A percentile compares a stretch with the other conserved stretches of the same genome.
Conservation (phyloP, 805 yeast species). For the Wickerhamomyces silvicola region DNA sequence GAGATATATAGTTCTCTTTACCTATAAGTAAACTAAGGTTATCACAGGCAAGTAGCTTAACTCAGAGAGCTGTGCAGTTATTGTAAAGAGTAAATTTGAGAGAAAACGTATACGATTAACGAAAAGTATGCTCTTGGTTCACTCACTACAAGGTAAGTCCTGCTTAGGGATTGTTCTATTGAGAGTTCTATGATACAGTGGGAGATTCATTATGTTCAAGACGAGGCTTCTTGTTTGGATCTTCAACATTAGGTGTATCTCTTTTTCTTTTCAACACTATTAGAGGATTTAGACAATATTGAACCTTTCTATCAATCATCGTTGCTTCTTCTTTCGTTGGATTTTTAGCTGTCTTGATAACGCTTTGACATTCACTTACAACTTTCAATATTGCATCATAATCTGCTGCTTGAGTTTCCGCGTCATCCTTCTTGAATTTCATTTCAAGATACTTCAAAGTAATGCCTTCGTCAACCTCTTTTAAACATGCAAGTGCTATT, state of each 20-base stretch:
- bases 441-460: constrained; percentile 60
- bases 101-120: too few species aligned
- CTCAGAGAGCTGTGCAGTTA: too few species aligned
- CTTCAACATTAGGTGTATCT: constrained; percentile 22
- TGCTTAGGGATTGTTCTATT: not conserved
- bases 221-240: constrained; percentile 22
- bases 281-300: constrained; percentile 55
- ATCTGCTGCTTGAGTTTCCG: constrained; percentile 7
- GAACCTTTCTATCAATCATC: constrained; percentile 55
- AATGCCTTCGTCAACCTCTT: constrained; percentile 56
- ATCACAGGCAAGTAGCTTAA: too few species aligned
- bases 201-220: constrained; percentile 9
- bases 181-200: not conserved
- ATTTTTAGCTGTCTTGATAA: constrained; percentile 35
- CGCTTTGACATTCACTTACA: constrained; percentile 41
- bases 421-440: constrained; percentile 37
- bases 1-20: too few species aligned
- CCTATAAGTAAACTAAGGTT: too few species aligned
- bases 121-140: too few species aligned
- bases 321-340: constrained; percentile 59
- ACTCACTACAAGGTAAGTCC: too few species aligned
- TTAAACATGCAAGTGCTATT: constrained; percentile 82
- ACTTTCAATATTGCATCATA: constrained; percentile 39
- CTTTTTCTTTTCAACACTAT: constrained; percentile 41
- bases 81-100: too few species aligned